phyloP scores from a whole-genome alignment of 768 basidiomycete genomes.

The Filobasidium wieringae region DNA sequence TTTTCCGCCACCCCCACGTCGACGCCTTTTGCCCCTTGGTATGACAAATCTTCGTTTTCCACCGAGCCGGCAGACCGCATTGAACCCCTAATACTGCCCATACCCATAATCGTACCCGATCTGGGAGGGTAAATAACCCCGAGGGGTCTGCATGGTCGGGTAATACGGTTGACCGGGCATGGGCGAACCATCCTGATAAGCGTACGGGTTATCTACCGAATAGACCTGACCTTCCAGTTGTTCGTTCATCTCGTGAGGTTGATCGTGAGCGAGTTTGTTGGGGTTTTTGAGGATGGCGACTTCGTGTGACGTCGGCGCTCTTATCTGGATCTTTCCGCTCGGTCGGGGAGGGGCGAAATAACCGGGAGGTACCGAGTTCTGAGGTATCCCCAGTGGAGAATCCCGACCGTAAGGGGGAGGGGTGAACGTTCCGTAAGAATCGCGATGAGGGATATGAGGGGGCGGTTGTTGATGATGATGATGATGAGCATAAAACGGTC shows the following conservation, averaged over 20 bases:
- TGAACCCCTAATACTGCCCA: neutral
- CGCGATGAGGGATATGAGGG: neutral
- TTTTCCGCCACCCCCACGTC: too few relatives aligned
- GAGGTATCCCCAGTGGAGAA: neutral
- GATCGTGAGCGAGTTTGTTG: neutral
- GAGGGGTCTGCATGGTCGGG: constrained; percentile 1
- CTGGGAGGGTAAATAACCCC: constrained; percentile 7
- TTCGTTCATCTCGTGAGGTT: neutral
- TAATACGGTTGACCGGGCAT: constrained; percentile 2
- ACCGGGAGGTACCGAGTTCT: neutral
- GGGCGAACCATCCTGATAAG: neutral
- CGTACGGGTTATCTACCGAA: constrained; percentile 3
- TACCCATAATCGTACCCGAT: neutral
- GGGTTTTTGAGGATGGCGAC: neutral
- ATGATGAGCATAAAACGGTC: neutral
- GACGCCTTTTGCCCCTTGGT: too few relatives aligned
- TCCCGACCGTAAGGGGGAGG: neutral
- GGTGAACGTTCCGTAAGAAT: neutral
- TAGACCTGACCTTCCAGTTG: neutral
- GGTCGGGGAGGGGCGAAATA: constrained; percentile 17
- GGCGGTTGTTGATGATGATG: neutral
- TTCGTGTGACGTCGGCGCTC: constrained; percentile 7
- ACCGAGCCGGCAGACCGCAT: neutral
- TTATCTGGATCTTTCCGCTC: constrained; percentile 10
- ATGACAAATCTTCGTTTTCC: too few relatives aligned